Evolutionary conservation across 2,329 filamentous ascomycete species (phyloP).

Genomic region (Rhytidhysteron rufulum): DNA sequence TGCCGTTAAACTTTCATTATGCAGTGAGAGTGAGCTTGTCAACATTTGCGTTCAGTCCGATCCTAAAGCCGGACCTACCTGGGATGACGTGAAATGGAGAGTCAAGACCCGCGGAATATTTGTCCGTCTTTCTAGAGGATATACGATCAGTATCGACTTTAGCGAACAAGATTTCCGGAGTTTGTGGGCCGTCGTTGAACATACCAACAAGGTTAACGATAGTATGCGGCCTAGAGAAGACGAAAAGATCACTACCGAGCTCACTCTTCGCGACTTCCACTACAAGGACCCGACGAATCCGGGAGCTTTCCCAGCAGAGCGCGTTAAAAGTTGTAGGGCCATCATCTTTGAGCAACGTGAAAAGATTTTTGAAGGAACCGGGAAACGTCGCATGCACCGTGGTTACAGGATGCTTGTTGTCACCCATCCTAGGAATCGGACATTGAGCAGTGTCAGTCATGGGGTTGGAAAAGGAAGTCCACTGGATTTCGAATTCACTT

Average conservation of each 20-base stretch:
- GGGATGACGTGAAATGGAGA: conserved; percentile 81
- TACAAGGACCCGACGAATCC: conserved; percentile 74
- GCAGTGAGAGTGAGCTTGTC: conserved; percentile 74
- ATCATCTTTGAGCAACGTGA: conserved; percentile 70
- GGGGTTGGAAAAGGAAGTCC: conserved; percentile 62
- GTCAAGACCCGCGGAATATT: conserved; percentile 63
- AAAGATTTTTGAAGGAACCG: conserved; percentile 67
- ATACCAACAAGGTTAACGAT: conserved; percentile 70
- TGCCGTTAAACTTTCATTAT: conserved; percentile 67
- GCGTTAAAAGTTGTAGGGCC: conserved; percentile 67
- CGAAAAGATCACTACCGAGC: conserved; percentile 67
- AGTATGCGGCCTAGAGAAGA: conserved; percentile 66
- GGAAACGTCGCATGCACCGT: conserved; percentile 68
- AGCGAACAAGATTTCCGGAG: conserved; percentile 73
- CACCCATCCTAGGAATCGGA: conserved; percentile 73
- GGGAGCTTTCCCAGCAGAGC: conserved; percentile 70
- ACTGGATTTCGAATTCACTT: conserved; percentile 68
- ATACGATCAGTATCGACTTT: conserved; percentile 67
- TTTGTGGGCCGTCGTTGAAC: conserved; percentile 81
- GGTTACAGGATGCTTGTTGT: conserved; percentile 77
- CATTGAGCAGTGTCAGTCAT: conserved; percentile 72
- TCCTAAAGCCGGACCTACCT: conserved; percentile 65
- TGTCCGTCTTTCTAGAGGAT: conserved; percentile 70
- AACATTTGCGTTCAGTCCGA: conserved; percentile 70
- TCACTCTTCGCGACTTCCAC: conserved; percentile 69